phyloP scores from a whole-genome alignment of 768 basidiomycete genomes.

The Psilocybe cyanescens region DNA sequence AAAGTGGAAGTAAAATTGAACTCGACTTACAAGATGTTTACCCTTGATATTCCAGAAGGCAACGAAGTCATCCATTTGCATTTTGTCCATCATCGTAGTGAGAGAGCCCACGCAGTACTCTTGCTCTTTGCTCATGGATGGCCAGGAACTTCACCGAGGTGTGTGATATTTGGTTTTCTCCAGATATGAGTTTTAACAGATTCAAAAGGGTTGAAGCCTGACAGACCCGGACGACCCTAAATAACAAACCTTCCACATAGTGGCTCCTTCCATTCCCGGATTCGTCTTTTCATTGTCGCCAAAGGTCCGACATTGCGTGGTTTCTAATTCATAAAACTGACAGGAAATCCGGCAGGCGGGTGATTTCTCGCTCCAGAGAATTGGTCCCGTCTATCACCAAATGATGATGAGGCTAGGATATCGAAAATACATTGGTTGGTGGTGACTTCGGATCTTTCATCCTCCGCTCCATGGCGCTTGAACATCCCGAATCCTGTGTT shows the following conservation, averaged over 20 bases:
- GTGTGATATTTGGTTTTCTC: not conserved
- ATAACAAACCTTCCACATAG: slow-evolving; percentile 35
- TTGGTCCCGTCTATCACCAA: slow-evolving; percentile 33
- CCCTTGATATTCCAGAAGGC: slow-evolving; percentile 47
- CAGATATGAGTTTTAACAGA: not conserved
- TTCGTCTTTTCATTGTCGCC: slow-evolving; percentile 36
- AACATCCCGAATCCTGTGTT: slow-evolving; percentile 28
- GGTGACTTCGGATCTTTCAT: slow-evolving; percentile 38
- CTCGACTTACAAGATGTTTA: slow-evolving; percentile 50
- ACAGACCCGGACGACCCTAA: slow-evolving; percentile 29
- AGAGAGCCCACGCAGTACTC: slow-evolving; percentile 43
- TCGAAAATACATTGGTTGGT: slow-evolving; percentile 31
- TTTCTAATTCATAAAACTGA: not conserved
- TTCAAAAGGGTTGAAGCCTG: slow-evolving; percentile 29
- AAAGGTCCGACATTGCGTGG: slow-evolving; percentile 19
- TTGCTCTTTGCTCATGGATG: slow-evolving; percentile 63
- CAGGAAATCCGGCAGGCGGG: slow-evolving; percentile 19
- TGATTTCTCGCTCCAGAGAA: slow-evolving; percentile 26
- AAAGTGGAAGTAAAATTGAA: slow-evolving; percentile 51
- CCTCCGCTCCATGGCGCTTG: slow-evolving; percentile 28
- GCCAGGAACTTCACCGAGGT: slow-evolving; percentile 42
- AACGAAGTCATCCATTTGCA: slow-evolving; percentile 52
- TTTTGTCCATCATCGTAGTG: slow-evolving; percentile 54
- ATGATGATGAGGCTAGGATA: slow-evolving; percentile 37
- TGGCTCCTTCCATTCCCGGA: slow-evolving; percentile 36